Conservation (phyloP, 148 eudicot genomes). For the Beta vulgaris region DNA sequence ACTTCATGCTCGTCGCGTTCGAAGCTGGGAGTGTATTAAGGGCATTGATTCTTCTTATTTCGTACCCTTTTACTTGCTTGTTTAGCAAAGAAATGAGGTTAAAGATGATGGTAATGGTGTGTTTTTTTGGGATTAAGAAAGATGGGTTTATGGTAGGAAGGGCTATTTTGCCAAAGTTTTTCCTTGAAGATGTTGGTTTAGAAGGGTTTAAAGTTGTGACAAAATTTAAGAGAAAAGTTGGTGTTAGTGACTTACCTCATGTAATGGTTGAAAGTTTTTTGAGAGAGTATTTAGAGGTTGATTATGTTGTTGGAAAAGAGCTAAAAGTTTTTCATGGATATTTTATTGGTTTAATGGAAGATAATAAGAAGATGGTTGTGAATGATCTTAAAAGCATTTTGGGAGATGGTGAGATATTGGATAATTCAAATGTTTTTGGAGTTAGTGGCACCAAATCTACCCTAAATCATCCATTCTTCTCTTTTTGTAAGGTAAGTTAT, state of each 20-base stretch:
- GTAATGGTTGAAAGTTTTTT: conserved; percentile 75
- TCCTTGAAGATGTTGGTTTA: conserved; percentile 66
- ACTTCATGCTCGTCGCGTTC: conserved; percentile 83
- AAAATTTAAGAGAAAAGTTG: conserved; percentile 46
- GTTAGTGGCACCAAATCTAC: conserved; percentile 37
- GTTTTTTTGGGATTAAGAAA: conserved; percentile 62
- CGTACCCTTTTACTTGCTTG: conserved; percentile 61
- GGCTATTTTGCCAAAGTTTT: conserved; percentile 70
- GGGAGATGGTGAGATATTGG: conserved; percentile 22
- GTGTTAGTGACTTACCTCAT: conserved; percentile 55
- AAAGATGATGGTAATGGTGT: conserved; percentile 56
- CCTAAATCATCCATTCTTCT: conserved; percentile 40
- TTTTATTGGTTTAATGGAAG: conserved; percentile 61
- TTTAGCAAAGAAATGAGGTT: conserved; percentile 36
- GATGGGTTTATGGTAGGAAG: conserved; percentile 49
- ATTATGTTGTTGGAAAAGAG: conserved; percentile 58
- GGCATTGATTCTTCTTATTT: conserved; percentile 47
- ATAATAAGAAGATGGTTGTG: conserved; percentile 12
- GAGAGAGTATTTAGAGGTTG: conserved; percentile 66
- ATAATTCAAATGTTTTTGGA: conserved; percentile 45
- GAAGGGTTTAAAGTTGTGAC: conserved; percentile 57
- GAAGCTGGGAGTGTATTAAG: conserved; percentile 72
- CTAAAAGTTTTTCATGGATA: conserved; percentile 51
- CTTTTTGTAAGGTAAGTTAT: conserved; percentile 53
- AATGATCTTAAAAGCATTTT: conserved; percentile 4